These are phyloP conservation scores for Gentiana straminea DNA, from an alignment of 257 asterid genomes.

Conservation along the genomic window DNA sequence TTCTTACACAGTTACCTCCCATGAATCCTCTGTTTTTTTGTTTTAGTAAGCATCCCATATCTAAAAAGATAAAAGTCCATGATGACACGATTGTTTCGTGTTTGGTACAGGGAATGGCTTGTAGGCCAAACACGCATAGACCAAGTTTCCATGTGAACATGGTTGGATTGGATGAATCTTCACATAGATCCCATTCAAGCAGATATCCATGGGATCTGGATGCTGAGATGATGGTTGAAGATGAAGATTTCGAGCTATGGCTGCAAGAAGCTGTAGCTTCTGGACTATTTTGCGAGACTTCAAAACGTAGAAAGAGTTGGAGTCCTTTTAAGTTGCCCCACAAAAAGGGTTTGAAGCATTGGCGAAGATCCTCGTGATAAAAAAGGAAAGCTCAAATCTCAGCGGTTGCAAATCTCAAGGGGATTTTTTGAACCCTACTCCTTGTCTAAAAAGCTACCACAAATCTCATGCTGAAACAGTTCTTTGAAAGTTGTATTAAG, in stretches of 20 bases:
- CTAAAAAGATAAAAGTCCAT: background rate
- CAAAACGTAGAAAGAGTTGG: conserved; percentile 96
- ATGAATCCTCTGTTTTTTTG: background rate
- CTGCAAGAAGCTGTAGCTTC: conserved; percentile 95
- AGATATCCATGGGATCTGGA: conserved; percentile 90
- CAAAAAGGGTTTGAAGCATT: conserved; percentile 66
- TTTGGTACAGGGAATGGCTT: conserved; percentile 70
- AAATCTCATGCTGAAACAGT: too few relatives aligned
- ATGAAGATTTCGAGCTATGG: conserved; percentile 94
- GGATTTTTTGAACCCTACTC: too few relatives aligned
- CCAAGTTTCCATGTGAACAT: conserved; percentile 98
- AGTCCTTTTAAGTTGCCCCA: conserved; percentile 92
- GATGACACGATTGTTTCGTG: background rate
- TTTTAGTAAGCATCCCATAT: background rate
- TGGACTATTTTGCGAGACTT: conserved; percentile 78
- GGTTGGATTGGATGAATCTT: conserved; percentile 83
- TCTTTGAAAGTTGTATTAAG: too few relatives aligned
- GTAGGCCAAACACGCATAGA: conserved; percentile 91
- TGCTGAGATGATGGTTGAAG: conserved; percentile 93
- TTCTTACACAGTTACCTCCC: background rate
- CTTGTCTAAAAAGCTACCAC: too few relatives aligned
- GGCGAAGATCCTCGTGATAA: conserved; percentile 74
- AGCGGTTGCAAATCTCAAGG: too few relatives aligned
- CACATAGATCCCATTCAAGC: conserved; percentile 71
- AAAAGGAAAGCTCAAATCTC: background rate